Percentiles rank a stretch among this genome's conserved stretches.
These are phyloP conservation scores for Penicillium paradoxum DNA, from an alignment of 495 filamentous ascomycete genomes.

Conservation along the genomic window DNA sequence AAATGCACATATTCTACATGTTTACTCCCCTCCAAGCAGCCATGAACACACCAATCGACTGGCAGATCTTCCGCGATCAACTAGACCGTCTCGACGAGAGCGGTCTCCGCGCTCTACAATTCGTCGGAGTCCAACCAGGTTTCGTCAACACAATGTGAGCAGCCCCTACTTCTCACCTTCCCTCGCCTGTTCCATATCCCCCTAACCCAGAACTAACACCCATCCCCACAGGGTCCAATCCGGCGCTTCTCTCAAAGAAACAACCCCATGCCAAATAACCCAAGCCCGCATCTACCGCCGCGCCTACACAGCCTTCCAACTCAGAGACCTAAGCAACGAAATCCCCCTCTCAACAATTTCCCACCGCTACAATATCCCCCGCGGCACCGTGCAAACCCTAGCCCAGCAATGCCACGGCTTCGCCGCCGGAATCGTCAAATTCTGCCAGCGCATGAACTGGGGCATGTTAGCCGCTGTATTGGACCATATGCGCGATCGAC, in stretches of 20 bases:
- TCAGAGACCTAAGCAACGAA: conserved; percentile 79
- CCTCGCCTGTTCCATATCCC: not conserved
- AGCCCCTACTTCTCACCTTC: not conserved
- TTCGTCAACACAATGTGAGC: conserved; percentile 68
- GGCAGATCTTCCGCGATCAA: conserved; percentile 67
- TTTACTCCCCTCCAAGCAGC: conserved; percentile 65
- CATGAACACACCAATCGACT: conserved; percentile 54
- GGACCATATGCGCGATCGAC: conserved; percentile 70
- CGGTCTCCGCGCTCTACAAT: conserved; percentile 60
- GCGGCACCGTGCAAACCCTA: conserved; percentile 67
- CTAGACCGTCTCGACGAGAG: conserved; percentile 68
- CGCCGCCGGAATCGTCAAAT: conserved; percentile 70
- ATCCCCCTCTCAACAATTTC: conserved; percentile 66
- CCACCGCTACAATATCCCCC: conserved; percentile 61
- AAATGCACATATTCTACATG: conserved; percentile 79
- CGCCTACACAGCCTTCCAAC: conserved; percentile 74
- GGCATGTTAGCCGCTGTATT: conserved; percentile 68
- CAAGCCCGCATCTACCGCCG: conserved; percentile 63
- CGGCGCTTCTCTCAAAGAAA: conserved; percentile 58
- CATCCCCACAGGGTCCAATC: conserved; percentile 57
- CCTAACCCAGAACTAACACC: conserved; percentile 21
- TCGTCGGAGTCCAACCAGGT: conserved; percentile 64
- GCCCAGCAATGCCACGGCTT: conserved; percentile 75
- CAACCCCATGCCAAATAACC: conserved; percentile 54
- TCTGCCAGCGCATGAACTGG: conserved; percentile 72